Base-by-base conservation (phyloP, 441 rosid species). In the Pelargonium cotyledonis region DNA sequence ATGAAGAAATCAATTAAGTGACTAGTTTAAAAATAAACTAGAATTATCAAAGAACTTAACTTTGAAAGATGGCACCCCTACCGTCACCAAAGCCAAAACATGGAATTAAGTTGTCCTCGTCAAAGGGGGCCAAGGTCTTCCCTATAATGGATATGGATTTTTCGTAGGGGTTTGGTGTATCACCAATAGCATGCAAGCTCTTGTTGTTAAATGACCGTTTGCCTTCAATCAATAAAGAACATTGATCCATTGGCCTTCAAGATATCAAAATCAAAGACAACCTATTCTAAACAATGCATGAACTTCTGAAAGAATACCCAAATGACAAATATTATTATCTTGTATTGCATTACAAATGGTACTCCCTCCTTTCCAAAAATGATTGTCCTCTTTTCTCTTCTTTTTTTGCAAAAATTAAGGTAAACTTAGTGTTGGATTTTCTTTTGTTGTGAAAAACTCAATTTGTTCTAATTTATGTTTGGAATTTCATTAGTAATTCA, bases 61-160 rank as follows among this genome's bases (percentile, higher is more conserved):
- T 10, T 0, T 16, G 9, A 31, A 66, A 18, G 16, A 75, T 68
- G 23, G 67, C 75, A 65, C 19, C 70, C 16, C 23, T 77, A 85
- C 92, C 86, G 68, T 92, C 98, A 35, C 96, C 98, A 77, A 92
- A 92, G 68, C 96, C 98, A 57, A 86, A 88, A 74, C 95, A 87
- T 46, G 95, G 95, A 49, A 92, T 86, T 40, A 92, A 76, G 79
- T 89, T 84, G 72, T 92, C 98, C 0, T 92, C 98, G 6, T 92
- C 98, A 35, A 92, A 92, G 12, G 95, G 89, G 71, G 96, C 86
- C 73, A 92, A 68, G 6, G 98, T 90, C 78, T 79, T 85, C 21
- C 98, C 98, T n/a, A 87, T 80, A 3, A 92, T 81, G 2, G 86
- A 80, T 69, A 90, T 90, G 47, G 92, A 95, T 67, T 82, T 80